Conservation (phyloP, 1,139 yeast species). For the Diutina ranongensis region DNA sequence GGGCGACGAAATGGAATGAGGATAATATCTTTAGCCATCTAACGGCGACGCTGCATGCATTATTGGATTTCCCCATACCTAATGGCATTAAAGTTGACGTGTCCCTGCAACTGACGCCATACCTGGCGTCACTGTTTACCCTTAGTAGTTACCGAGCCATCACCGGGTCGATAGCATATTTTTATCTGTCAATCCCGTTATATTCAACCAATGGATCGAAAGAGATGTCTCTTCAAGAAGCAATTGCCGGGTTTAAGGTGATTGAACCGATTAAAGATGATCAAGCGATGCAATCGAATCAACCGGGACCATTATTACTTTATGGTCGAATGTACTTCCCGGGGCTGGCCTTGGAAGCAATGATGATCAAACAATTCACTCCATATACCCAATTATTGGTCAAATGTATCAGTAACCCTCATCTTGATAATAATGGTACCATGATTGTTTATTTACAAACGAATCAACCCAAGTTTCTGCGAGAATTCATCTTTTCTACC, state of each 20-base stretch:
- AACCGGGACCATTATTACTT: constrained; percentile 14
- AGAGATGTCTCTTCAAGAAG: constrained; percentile 51
- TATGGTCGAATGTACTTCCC: constrained; percentile 91
- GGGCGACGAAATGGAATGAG: constrained; percentile 63
- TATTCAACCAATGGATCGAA: constrained; percentile 40
- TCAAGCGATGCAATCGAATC: constrained; percentile 8
- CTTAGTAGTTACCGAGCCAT: constrained; percentile 57
- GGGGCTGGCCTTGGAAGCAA: constrained; percentile 77
- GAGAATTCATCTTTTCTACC: constrained; percentile 78
- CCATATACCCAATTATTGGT: constrained; percentile 52
- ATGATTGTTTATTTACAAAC: constrained; percentile 66
- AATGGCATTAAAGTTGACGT: constrained; percentile 55
- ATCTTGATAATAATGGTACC: constrained; percentile 41
- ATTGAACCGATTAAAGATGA: neutral
- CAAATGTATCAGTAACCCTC: constrained; percentile 67
- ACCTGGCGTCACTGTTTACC: constrained; percentile 67
- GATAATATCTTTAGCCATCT: constrained; percentile 68
- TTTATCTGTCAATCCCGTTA: constrained; percentile 58
- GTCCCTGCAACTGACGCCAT: constrained; percentile 59
- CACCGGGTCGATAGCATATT: constrained; percentile 75
- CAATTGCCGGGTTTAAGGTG: constrained; percentile 56
- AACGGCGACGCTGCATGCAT: constrained; percentile 54
- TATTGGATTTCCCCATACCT: constrained; percentile 71
- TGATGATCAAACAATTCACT: constrained; percentile 60
- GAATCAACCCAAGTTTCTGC: constrained; percentile 51